Evolutionary conservation across 1,284 basidiomycete genomes (phyloP).

Genomic region (Heliocybe sulcata): DNA sequence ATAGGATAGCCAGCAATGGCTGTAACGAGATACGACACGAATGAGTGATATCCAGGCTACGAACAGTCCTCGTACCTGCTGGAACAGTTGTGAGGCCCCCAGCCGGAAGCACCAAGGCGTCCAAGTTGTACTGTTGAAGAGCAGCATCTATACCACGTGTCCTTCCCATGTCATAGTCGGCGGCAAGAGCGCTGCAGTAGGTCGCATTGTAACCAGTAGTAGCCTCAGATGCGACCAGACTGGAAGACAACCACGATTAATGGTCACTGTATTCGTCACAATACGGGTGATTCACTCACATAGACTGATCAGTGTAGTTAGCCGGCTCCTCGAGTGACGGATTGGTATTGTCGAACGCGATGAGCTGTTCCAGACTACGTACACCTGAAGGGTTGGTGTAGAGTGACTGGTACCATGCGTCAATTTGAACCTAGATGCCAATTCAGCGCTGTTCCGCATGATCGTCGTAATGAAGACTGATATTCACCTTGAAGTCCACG

Average conservation of each 20-base stretch:
- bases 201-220: slow-evolving; percentile 39
- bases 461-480: not conserved
- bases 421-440: slow-evolving; percentile 36
- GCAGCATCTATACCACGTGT: slow-evolving; percentile 54
- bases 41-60: slow-evolving; percentile 6
- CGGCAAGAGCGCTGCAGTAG: slow-evolving; percentile 42
- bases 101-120: slow-evolving; percentile 52
- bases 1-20: slow-evolving; percentile 52
- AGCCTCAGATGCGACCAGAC: slow-evolving; percentile 40
- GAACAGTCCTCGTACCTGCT: slow-evolving; percentile 19
- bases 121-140: slow-evolving; percentile 39
- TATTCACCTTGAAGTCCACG: slow-evolving; percentile 47
- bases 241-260: slow-evolving; percentile 12
- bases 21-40: slow-evolving; percentile 10
- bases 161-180: slow-evolving; percentile 43
- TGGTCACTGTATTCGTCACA: not conserved
- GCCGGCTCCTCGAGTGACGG: slow-evolving; percentile 40
- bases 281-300: slow-evolving; percentile 20
- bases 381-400: slow-evolving; percentile 46
- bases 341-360: slow-evolving; percentile 45
- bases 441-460: not conserved
- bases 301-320: slow-evolving; percentile 39
- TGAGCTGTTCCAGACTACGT: slow-evolving; percentile 43
- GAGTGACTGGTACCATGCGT: slow-evolving; percentile 37
- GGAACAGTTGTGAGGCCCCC: slow-evolving; percentile 38